Percentiles rank a stretch among this genome's conserved stretches.
Conservation (phyloP, 441 rosid species). For the Biscutella auriculata region DNA sequence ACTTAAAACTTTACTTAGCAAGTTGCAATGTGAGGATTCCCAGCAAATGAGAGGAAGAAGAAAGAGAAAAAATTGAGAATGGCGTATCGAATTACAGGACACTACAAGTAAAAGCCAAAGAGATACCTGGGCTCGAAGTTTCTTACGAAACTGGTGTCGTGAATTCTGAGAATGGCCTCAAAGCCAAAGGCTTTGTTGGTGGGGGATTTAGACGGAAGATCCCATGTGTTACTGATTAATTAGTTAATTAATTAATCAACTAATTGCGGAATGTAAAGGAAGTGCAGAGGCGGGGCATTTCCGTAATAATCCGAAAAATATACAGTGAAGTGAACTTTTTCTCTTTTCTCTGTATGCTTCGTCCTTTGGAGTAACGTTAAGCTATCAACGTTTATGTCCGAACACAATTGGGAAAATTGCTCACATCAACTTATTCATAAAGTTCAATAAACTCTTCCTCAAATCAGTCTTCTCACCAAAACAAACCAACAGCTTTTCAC, state of each 20-base stretch:
- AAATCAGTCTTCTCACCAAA: neutral
- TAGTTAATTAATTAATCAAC: neutral
- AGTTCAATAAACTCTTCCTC: conserved; percentile 3
- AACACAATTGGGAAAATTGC: neutral
- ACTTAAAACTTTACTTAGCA: conserved; percentile 1
- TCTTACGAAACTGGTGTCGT: conserved; percentile 9
- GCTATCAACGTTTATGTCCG: neutral
- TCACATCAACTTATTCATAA: neutral
- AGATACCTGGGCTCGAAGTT: conserved; percentile 21
- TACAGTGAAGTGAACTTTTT: neutral
- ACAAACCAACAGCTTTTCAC: conserved; percentile 9
- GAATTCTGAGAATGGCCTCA: conserved; percentile 21
- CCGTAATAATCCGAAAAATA: neutral
- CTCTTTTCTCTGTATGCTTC: neutral
- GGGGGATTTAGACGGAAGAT: conserved; percentile 16
- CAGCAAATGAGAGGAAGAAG: neutral
- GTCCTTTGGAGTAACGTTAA: neutral
- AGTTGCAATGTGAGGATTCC: conserved; percentile 12
- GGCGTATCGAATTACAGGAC: conserved; percentile 12
- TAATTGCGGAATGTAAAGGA: neutral
- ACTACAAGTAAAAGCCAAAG: no score
- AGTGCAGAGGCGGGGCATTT: conserved; percentile 3
- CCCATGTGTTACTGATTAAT: conserved; percentile 15
- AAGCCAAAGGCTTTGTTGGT: conserved; percentile 5
- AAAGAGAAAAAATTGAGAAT: conserved; percentile 7